Evolutionary conservation across 2,329 filamentous ascomycete genomes (phyloP).

Genomic region (Phialocephala sp.): DNA sequence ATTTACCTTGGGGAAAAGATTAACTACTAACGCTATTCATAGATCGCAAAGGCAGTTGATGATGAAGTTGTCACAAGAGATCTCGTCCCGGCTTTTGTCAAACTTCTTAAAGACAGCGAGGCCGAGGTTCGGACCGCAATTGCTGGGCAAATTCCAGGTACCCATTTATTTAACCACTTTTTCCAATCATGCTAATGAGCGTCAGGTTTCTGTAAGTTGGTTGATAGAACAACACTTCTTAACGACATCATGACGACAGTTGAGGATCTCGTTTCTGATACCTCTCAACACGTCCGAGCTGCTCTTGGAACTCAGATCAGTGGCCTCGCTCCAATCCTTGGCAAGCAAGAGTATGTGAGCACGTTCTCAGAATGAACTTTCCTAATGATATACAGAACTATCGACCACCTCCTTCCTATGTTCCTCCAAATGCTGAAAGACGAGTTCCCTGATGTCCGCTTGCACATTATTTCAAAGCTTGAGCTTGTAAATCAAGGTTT

Average conservation of each 20-base stretch:
- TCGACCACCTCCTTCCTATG: slow-evolving; percentile 96
- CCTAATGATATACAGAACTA: slow-evolving; percentile 66
- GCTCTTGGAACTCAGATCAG: slow-evolving; percentile 97
- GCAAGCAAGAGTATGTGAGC: slow-evolving; percentile 86
- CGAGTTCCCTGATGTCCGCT: slow-evolving; percentile 95
- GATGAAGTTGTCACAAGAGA: slow-evolving; percentile 95
- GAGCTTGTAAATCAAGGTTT: slow-evolving; percentile 95
- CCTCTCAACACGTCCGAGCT: slow-evolving; percentile 94
- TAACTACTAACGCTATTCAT: slow-evolving; percentile 30
- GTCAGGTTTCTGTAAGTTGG: slow-evolving; percentile 85
- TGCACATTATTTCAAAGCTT: slow-evolving; percentile 99
- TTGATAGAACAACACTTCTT: slow-evolving; percentile 86
- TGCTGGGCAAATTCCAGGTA: slow-evolving; percentile 92
- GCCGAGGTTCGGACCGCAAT: slow-evolving; percentile 97
- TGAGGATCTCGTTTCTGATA: slow-evolving; percentile 94
- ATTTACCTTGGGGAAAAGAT: background rate
- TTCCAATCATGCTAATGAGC: slow-evolving; percentile 28
- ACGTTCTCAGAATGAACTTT: background rate
- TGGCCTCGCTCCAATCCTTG: slow-evolving; percentile 92
- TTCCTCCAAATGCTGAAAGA: slow-evolving; percentile 99
- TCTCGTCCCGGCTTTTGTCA: slow-evolving; percentile 94
- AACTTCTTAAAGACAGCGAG: slow-evolving; percentile 96
- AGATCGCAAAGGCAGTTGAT: slow-evolving; percentile 98
- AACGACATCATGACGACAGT: slow-evolving; percentile 97
- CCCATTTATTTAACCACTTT: slow-evolving; percentile 23